Evolutionary conservation across 2,329 filamentous ascomycete species (phyloP).

Genomic region (Ascochyta clinopodiicola): DNA sequence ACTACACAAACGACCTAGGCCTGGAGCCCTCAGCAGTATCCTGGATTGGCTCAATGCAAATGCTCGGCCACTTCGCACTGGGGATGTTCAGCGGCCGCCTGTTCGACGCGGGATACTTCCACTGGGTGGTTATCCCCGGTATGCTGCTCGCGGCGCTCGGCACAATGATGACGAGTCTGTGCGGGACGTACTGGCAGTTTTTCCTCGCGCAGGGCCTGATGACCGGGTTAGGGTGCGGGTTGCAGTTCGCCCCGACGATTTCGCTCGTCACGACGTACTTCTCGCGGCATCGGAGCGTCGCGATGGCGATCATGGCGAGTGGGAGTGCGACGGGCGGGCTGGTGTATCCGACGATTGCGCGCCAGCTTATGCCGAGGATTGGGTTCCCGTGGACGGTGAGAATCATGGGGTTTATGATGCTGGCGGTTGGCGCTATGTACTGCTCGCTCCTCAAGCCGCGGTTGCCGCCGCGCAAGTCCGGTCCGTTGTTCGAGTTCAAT

Average conservation of each 20-base stretch:
- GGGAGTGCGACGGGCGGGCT: conserved; percentile 69
- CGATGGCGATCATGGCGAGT: conserved; percentile 64
- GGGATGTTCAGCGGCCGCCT: conserved; percentile 60
- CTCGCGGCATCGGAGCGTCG: conserved; percentile 62
- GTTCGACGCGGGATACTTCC: conserved; percentile 60
- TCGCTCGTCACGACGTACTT: conserved; percentile 62
- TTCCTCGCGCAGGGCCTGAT: conserved; percentile 47
- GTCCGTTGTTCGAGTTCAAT: conserved; percentile 50
- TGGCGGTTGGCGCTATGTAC: conserved; percentile 51
- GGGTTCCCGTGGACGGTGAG: conserved; percentile 72
- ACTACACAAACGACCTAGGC: conserved; percentile 41
- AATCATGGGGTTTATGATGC: conserved; percentile 65
- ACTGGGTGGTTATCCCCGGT: conserved; percentile 52
- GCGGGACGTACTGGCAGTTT: conserved; percentile 58
- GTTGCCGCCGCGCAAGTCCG: conserved; percentile 52
- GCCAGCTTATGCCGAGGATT: conserved; percentile 63
- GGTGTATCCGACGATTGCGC: conserved; percentile 65
- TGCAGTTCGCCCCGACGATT: conserved; percentile 45
- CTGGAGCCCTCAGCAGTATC: conserved; percentile 54
- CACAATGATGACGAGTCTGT: conserved; percentile 61
- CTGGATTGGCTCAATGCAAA: conserved; percentile 61
- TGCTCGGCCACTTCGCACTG: conserved; percentile 59
- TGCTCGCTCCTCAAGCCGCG: conserved; percentile 50
- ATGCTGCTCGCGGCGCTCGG: conserved; percentile 54
- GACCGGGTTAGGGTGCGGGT: conserved; percentile 42